phyloP scores from a whole-genome alignment of 2,329 filamentous ascomycete species.

The Xylaria sp. region DNA sequence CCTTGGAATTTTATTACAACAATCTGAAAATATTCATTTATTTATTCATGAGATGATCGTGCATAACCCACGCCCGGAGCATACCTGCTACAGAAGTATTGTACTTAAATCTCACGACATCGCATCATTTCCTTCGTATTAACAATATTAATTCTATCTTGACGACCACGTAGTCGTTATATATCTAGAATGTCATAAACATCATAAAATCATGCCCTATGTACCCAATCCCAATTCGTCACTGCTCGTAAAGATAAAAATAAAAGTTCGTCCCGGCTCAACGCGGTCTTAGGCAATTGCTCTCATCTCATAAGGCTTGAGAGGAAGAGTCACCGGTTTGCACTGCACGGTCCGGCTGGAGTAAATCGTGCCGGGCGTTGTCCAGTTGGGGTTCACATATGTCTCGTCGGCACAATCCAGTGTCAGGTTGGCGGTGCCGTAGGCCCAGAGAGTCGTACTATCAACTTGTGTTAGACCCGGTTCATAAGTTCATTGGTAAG shows the following conservation, averaged over 20 bases:
- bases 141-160: constrained; percentile 12
- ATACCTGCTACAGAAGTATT: too few relatives aligned
- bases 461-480: constrained; percentile 11
- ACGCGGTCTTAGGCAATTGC: constrained; percentile 39
- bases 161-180: constrained; percentile 12
- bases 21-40: too few relatives aligned
- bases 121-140: constrained; percentile 4
- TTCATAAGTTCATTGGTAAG: background rate
- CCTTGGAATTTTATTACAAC: too few relatives aligned
- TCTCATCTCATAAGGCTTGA: constrained; percentile 40
- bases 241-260: background rate
- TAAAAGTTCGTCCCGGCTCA: background rate
- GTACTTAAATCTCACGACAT: too few relatives aligned
- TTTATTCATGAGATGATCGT: too few relatives aligned
- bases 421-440: constrained; percentile 38
- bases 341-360: constrained; percentile 40
- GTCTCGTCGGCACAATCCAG: constrained; percentile 40
- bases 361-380: constrained; percentile 42
- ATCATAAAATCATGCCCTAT: constrained; percentile 17
- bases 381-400: constrained; percentile 45
- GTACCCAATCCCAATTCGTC: background rate
- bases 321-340: constrained; percentile 31
- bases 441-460: constrained; percentile 39
- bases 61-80: too few relatives aligned
- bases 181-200: constrained; percentile 15